These are phyloP conservation scores for Ceratocystiopsis minuta DNA, from an alignment of 2,329 filamentous ascomycete genomes.

Conservation along the genomic window DNA sequence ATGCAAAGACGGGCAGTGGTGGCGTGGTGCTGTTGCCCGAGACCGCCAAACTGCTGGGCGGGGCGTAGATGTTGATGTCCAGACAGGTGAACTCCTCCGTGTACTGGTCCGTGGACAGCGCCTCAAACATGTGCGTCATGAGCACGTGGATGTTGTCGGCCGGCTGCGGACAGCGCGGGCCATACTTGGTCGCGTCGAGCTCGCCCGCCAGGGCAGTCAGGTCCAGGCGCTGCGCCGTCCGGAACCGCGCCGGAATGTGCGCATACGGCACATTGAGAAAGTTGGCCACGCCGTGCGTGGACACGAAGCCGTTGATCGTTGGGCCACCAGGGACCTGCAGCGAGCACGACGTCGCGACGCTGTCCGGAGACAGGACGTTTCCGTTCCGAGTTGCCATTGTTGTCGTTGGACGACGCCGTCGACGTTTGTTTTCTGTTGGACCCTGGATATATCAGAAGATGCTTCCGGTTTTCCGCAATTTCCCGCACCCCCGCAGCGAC, in stretches of 20 bases:
- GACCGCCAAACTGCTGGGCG: background rate
- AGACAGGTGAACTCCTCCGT: constrained; percentile 4
- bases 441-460: too few relatives aligned
- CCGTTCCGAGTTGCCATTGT: background rate
- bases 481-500: too few relatives aligned
- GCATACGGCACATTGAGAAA: constrained; percentile 5
- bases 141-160: constrained; percentile 1
- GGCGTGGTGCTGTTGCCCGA: background rate
- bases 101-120: constrained; percentile 1
- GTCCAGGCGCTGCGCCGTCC: constrained; percentile 1
- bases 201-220: background rate
- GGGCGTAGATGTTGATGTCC: constrained; percentile 2
- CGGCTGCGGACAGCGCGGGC: constrained; percentile 6
- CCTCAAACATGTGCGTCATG: constrained; percentile 4
- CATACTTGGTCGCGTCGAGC: constrained; percentile 3
- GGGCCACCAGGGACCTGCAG: background rate
- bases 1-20: constrained; percentile 4
- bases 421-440: background rate
- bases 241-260: constrained; percentile 3
- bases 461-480: too few relatives aligned
- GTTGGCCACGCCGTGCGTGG: constrained; percentile 5
- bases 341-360: background rate
- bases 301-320: constrained; percentile 2
- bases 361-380: background rate
- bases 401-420: too few relatives aligned